Evolutionary conservation across 75 land plant genomes (phyloP), one percentile per base, ranked within the genome.

Genomic region (Selaginella moellendorffii): DNA sequence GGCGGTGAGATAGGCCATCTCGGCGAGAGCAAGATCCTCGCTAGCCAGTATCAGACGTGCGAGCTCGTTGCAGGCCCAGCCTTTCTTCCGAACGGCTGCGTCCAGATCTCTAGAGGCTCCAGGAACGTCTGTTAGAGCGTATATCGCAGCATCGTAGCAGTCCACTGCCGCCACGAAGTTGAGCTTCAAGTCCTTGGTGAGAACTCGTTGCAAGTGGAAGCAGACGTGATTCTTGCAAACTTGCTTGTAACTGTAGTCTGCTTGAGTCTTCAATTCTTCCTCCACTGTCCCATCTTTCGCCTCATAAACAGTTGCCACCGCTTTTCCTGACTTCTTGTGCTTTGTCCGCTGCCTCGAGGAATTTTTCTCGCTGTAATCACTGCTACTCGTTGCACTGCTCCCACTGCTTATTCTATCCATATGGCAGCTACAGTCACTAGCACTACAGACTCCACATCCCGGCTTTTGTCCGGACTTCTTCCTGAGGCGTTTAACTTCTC

Each of bases 321-420:
- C 29, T 28, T 23, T 63, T 28, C 26, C 25, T 59, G 70, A 85
- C 67, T 77, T 84, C 29, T 21, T 62, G 18, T 77, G 82, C 68
- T 79, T 95, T 69, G 85, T 85, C 9, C 67, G 65, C 67, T 80
- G 68, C 56, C 66, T 53, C 22, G 21, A 24, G 8, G 68, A 62
- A 2, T 75, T 1, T 9, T 2, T 58, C 1, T 30, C 75, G 60
- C 54, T 69, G 18, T 53, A 46, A 28, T 77, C 68, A 56, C 42
- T 64, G 62, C 96, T 90, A 66, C 95, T 85, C 67, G 90, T 95
- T 53, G 99, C 99, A 79, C 84, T 90, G 71, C 64, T 81, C 17
- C 97, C 88, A 78, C 99, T 95, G 69, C 74, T 86, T 28, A 80
- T 91, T 66, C 99, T 78, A 52, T 95, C 97, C 76, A 74, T 79